A percentile compares a stretch with the other conserved stretches of the same genome.
These are phyloP conservation scores for Diddensiella caesifluorescens DNA, from an alignment of 805 yeast genomes.

Conservation along the genomic window DNA sequence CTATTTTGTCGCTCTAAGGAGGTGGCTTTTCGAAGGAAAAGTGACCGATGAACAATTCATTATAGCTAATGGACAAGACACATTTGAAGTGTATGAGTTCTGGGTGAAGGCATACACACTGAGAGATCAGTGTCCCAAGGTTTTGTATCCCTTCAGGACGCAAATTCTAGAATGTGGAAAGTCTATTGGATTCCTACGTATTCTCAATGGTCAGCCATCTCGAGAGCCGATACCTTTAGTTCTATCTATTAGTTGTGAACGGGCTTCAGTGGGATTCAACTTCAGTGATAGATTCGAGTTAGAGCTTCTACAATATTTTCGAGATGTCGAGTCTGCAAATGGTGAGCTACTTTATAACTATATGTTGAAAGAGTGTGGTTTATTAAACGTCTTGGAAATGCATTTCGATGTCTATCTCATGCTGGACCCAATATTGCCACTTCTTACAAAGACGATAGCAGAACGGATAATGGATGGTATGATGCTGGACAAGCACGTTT, in stretches of 20 bases:
- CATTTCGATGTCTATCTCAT: slow-evolving; percentile 5
- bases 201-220: background rate
- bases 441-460: background rate
- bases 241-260: background rate
- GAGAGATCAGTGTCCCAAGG: slow-evolving; percentile 8
- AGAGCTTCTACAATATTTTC: background rate
- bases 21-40: slow-evolving; percentile 6
- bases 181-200: background rate
- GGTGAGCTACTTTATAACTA: background rate
- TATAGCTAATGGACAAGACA: slow-evolving; percentile 1
- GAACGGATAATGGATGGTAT: background rate
- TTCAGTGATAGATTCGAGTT: background rate
- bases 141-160: slow-evolving; percentile 1
- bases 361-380: background rate
- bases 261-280: background rate
- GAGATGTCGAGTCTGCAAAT: background rate
- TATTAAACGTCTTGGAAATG: background rate
- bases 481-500: background rate
- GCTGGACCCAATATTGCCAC: slow-evolving; percentile 5
- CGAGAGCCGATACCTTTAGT: too few relatives aligned
- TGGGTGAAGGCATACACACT: too few relatives aligned
- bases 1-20: slow-evolving; percentile 3
- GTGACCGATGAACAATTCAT: background rate
- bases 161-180: slow-evolving; percentile 5
- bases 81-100: background rate